phyloP scores from a whole-genome alignment of 1,284 basidiomycete species.

The Pisolithus thermaeus region DNA sequence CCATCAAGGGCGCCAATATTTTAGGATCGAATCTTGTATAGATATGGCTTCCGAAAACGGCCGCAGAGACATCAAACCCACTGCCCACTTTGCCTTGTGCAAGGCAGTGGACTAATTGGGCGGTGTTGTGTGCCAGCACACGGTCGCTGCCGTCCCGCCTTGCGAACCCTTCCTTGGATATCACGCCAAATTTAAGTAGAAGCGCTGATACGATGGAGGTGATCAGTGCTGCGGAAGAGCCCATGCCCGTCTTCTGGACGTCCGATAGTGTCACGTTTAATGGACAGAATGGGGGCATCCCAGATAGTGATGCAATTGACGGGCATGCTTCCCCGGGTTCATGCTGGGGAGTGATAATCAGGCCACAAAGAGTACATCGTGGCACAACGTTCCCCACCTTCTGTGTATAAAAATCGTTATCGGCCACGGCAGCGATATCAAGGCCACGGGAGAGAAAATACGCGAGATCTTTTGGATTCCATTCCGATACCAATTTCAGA shows the following conservation, averaged over 20 bases:
- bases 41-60: constrained; percentile 91
- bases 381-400: constrained; percentile 43
- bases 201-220: constrained; percentile 89
- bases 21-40: constrained; percentile 86
- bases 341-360: constrained; percentile 44
- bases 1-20: constrained; percentile 67
- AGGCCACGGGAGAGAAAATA: constrained; percentile 48
- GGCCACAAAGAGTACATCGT: neutral
- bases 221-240: constrained; percentile 94
- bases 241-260: constrained; percentile 97
- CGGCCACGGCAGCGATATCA: constrained; percentile 80
- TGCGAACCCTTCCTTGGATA: constrained; percentile 46
- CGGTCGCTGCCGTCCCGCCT: constrained; percentile 41
- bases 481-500: constrained; percentile 47
- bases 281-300: constrained; percentile 69
- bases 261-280: constrained; percentile 67
- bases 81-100: constrained; percentile 98
- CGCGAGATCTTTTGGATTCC: constrained; percentile 39
- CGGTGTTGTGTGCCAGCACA: constrained; percentile 82
- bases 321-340: constrained; percentile 53
- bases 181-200: constrained; percentile 70
- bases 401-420: constrained; percentile 99
- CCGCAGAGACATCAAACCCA: constrained; percentile 94
- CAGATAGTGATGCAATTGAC: constrained; percentile 53
- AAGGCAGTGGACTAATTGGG: constrained; percentile 93